These are phyloP conservation scores for Vitis riparia DNA, from an alignment of 164 flowering plant genomes.

Conservation along the genomic window DNA sequence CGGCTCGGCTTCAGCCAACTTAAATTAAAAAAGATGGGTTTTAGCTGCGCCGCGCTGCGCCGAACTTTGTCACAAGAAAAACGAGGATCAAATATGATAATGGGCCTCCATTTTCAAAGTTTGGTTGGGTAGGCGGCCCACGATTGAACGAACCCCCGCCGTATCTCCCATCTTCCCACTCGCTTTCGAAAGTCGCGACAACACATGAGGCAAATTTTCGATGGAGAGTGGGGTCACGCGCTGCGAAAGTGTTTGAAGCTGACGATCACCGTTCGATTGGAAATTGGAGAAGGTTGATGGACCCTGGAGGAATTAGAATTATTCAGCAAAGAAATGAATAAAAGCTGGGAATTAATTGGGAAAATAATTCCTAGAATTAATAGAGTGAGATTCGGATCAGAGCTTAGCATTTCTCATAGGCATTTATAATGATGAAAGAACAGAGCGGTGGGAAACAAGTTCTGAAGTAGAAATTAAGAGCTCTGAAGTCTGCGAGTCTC, in stretches of 20 bases:
- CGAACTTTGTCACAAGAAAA: neutral
- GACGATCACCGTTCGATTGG: neutral
- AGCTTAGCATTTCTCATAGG: neutral
- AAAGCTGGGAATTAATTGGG: slow-evolving; percentile 18
- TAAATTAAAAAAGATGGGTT: neutral
- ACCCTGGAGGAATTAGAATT: slow-evolving; percentile 10
- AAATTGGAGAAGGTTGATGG: slow-evolving; percentile 14
- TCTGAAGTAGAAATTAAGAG: neutral
- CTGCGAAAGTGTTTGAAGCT: neutral
- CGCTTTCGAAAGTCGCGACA: neutral
- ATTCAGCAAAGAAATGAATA: neutral
- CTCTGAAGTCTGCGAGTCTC: too few relatives aligned
- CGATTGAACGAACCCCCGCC: slow-evolving; percentile 7
- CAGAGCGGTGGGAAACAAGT: slow-evolving; percentile 10
- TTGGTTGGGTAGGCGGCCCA: slow-evolving; percentile 20
- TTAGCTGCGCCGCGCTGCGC: slow-evolving; percentile 6
- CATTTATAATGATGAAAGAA: neutral
- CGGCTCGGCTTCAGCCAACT: slow-evolving; percentile 29
- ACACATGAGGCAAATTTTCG: too few relatives aligned
- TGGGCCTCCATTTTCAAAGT: slow-evolving; percentile 22
- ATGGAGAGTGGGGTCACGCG: neutral
- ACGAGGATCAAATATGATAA: neutral
- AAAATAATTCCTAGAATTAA: slow-evolving; percentile 17
- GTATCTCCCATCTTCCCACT: slow-evolving; percentile 13
- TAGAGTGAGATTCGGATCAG: slow-evolving; percentile 32